These are phyloP conservation scores for Podospora fimiseda DNA, from an alignment of 495 filamentous ascomycete genomes.

Conservation along the genomic window DNA sequence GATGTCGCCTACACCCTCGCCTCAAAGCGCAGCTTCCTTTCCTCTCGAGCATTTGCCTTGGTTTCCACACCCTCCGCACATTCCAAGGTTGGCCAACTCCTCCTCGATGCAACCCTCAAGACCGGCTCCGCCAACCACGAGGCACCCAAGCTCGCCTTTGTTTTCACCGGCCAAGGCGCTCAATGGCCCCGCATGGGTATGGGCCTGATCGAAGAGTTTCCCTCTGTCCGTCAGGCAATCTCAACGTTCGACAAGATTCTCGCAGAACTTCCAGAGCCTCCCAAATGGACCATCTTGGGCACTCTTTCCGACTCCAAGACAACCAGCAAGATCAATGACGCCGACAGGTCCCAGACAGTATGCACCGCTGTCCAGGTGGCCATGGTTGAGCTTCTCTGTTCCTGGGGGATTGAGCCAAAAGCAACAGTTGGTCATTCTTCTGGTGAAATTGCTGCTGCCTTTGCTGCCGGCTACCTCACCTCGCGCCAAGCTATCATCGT, in stretches of 20 bases:
- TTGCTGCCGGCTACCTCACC: not conserved
- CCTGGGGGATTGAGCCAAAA: not conserved
- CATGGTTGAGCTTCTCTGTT: constrained; percentile 38
- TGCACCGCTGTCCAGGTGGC: constrained; percentile 33
- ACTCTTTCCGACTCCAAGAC: not conserved
- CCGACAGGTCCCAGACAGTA: constrained; percentile 7
- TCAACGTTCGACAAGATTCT: constrained; percentile 13
- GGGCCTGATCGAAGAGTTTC: constrained; percentile 34
- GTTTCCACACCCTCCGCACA: no score
- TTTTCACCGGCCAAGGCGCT: constrained; percentile 37
- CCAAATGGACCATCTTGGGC: constrained; percentile 6
- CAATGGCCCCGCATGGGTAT: constrained; percentile 50
- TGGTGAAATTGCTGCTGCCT: not conserved
- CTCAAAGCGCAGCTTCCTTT: no score
- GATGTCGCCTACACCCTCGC: no score
- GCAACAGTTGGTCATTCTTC: not conserved
- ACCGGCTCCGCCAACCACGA: no score
- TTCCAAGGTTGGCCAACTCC: no score
- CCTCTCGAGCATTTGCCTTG: no score
- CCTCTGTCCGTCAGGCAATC: constrained; percentile 19
- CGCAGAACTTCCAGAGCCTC: constrained; percentile 13
- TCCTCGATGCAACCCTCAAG: not conserved
- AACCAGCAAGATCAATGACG: constrained; percentile 11
- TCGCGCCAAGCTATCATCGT: not conserved
- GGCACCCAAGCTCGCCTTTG: constrained; percentile 4